These are phyloP conservation scores for Neonectria hederae DNA, from an alignment of 2,329 filamentous ascomycete species.

Conservation along the genomic window DNA sequence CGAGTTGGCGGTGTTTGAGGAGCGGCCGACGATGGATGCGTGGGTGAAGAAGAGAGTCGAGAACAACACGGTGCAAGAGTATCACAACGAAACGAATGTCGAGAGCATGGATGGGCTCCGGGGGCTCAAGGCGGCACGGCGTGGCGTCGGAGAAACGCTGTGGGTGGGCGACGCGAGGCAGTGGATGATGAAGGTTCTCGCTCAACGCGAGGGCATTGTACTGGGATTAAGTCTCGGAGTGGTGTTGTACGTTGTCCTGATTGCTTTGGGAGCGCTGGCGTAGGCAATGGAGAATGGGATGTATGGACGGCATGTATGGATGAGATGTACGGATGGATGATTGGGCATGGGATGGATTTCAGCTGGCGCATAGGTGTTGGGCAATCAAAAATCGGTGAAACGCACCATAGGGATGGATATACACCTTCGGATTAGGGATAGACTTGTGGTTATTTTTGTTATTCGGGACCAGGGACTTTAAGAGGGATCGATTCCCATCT, in stretches of 20 bases:
- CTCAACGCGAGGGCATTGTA: constrained; percentile 46
- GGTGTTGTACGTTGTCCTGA: constrained; percentile 43
- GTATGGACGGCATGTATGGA: constrained; percentile 35
- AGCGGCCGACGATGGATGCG: constrained; percentile 64
- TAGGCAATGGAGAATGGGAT: constrained; percentile 26
- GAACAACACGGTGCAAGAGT: constrained; percentile 60
- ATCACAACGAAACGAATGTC: constrained; percentile 65
- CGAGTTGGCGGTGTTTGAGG: constrained; percentile 57
- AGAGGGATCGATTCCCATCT: constrained; percentile 37
- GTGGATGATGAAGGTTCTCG: constrained; percentile 37
- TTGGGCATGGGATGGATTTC: constrained; percentile 11
- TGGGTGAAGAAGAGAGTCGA: constrained; percentile 60
- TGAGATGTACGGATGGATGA: constrained; percentile 29
- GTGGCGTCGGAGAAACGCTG: constrained; percentile 58
- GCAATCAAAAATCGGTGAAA: constrained; percentile 17
- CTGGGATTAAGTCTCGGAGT: constrained; percentile 47
- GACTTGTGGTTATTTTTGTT: constrained; percentile 16
- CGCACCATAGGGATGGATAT: constrained; percentile 18
- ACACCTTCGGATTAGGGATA: constrained; percentile 16
- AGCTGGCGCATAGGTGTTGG: constrained; percentile 21
- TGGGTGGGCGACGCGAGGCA: constrained; percentile 52
- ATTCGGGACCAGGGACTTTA: constrained; percentile 37
- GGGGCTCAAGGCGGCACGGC: constrained; percentile 63
- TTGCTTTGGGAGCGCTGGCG: constrained; percentile 33
- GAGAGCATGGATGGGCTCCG: constrained; percentile 68